Evolutionary conservation across 2,329 filamentous ascomycete species (phyloP).

Genomic region (Didymella sp.): DNA sequence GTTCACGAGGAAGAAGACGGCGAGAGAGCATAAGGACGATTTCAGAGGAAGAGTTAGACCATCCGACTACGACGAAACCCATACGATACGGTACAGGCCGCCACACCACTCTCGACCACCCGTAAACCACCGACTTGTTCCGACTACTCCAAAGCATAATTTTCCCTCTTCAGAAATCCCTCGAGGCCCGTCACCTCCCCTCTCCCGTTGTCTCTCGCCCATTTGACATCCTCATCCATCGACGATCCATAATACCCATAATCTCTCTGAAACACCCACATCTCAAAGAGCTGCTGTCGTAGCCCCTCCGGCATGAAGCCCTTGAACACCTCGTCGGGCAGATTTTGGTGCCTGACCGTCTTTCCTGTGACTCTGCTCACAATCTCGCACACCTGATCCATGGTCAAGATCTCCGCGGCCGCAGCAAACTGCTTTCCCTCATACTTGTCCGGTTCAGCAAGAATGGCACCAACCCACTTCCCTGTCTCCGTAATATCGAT

Average conservation of each 20-base stretch:
- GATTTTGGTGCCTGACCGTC: constrained; percentile 31
- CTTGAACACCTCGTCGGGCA: constrained; percentile 40
- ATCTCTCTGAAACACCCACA: constrained; percentile 34
- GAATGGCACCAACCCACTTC: constrained; percentile 52
- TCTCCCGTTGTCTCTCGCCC: constrained; percentile 34
- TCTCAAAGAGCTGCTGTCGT: constrained; percentile 35
- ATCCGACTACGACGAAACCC: not conserved
- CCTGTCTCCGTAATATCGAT: constrained; percentile 59
- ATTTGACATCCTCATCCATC: constrained; percentile 34
- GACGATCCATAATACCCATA: constrained; percentile 42
- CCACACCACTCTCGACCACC: not conserved
- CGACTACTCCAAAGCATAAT: constrained; percentile 31
- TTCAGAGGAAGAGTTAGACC: not conserved
- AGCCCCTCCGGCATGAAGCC: constrained; percentile 28
- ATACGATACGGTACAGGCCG: not conserved
- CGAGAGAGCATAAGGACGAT: not conserved
- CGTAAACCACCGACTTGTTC: not conserved
- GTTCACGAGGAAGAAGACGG: not conserved
- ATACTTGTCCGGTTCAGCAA: constrained; percentile 54
- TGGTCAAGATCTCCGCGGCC: constrained; percentile 51
- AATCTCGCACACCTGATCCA: constrained; percentile 50
- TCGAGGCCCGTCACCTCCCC: constrained; percentile 38
- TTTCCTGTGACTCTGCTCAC: constrained; percentile 54
- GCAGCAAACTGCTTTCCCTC: constrained; percentile 56
- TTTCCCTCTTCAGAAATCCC: constrained; percentile 34